These are phyloP conservation scores for Aspergillus udagawae DNA, from an alignment of 2,329 filamentous ascomycete species.

Conservation along the genomic window DNA sequence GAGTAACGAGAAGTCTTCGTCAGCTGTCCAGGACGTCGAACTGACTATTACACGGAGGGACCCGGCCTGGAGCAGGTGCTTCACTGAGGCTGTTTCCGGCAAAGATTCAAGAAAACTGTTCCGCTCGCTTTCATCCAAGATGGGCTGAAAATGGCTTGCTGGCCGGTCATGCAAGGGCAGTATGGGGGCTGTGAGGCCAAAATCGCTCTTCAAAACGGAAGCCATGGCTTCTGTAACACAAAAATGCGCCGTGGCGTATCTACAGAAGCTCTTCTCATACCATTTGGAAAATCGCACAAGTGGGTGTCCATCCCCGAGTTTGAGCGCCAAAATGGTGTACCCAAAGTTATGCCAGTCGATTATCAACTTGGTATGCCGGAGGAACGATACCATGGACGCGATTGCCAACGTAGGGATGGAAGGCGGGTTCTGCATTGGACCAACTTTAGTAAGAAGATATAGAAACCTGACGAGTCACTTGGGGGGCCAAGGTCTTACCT, in stretches of 20 bases:
- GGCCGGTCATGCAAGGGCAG: slow-evolving; percentile 82
- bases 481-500: slow-evolving; percentile 44
- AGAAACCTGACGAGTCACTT: neutral
- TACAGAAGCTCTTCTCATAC: slow-evolving; percentile 73
- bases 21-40: slow-evolving; percentile 94
- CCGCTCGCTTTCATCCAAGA: slow-evolving; percentile 49
- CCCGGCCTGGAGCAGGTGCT: slow-evolving; percentile 55
- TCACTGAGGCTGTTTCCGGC: slow-evolving; percentile 59
- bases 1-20: slow-evolving; percentile 89
- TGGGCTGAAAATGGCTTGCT: slow-evolving; percentile 72
- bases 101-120: slow-evolving; percentile 61
- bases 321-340: slow-evolving; percentile 79
- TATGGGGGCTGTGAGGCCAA: slow-evolving; percentile 61
- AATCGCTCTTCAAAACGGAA: slow-evolving; percentile 63
- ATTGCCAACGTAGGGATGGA: slow-evolving; percentile 86
- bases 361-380: slow-evolving; percentile 76
- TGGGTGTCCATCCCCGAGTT: slow-evolving; percentile 60
- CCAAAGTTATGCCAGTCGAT: slow-evolving; percentile 99
- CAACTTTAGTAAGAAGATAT: slow-evolving; percentile 1
- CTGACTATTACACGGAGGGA: slow-evolving; percentile 72
- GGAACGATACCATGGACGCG: slow-evolving; percentile 65
- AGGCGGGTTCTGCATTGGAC: slow-evolving; percentile 71
- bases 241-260: slow-evolving; percentile 68
- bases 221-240: slow-evolving; percentile 90
- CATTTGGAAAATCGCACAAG: slow-evolving; percentile 72